These are phyloP conservation scores for Leptomonas seymouri DNA, from an alignment of 208 protist species.

Conservation along the genomic window DNA sequence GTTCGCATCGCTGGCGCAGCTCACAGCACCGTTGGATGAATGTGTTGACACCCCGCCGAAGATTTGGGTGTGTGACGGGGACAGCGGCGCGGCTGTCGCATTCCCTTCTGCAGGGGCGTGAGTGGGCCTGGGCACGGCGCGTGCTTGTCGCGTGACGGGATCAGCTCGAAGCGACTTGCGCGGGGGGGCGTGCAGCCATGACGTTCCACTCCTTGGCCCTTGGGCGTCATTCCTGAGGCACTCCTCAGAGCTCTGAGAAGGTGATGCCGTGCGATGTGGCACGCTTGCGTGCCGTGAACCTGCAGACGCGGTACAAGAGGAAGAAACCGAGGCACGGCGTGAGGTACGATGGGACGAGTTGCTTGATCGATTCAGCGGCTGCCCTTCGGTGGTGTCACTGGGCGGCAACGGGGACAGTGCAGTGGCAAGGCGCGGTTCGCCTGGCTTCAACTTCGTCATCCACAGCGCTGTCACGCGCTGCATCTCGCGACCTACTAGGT, in stretches of 20 bases:
- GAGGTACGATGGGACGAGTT: neutral
- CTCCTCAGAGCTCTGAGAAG: neutral
- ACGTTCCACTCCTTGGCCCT: neutral
- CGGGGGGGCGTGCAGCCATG: neutral
- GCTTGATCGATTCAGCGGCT: neutral
- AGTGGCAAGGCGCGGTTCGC: neutral
- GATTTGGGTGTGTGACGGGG: too few species aligned
- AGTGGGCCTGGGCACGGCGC: too few species aligned
- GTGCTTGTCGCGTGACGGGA: too few species aligned
- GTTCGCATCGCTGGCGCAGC: too few species aligned
- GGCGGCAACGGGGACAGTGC: neutral
- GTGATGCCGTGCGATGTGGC: neutral
- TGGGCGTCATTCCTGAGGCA: neutral
- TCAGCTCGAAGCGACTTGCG: neutral
- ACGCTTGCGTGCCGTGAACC: neutral
- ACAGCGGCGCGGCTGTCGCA: too few species aligned
- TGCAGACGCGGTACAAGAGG: neutral
- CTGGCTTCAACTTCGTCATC: constrained; percentile 26
- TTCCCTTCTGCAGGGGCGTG: neutral
- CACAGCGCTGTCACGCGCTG: constrained; percentile 34
- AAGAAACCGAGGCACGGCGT: neutral
- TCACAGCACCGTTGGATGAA: too few species aligned
- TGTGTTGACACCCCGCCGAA: too few species aligned
- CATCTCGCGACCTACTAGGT: constrained; percentile 30
- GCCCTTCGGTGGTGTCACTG: neutral